phyloP scores from a whole-genome alignment of 345 rosid species.

The Mallotus nudiflorus region DNA sequence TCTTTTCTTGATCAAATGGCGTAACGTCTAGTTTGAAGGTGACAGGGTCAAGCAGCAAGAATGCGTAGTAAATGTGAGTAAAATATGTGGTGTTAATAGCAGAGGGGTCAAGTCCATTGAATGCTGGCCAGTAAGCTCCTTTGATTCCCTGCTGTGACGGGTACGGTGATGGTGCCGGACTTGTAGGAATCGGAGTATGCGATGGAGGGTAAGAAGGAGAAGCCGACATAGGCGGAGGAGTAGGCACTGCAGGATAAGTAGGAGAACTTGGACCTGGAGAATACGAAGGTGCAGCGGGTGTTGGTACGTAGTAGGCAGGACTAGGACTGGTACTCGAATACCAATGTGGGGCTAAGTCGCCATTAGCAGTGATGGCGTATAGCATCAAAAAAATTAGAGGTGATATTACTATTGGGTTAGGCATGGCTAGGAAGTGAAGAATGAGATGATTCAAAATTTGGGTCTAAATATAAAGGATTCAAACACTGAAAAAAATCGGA shows the following conservation, averaged over 20 bases:
- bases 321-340: neutral
- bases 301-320: neutral
- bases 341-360: neutral
- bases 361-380: neutral
- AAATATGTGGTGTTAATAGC: conserved; percentile 40
- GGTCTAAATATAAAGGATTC: neutral
- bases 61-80: conserved; percentile 51
- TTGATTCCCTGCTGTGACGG: conserved; percentile 25
- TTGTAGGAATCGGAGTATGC: too few species aligned
- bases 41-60: conserved; percentile 28
- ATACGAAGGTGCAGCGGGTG: neutral
- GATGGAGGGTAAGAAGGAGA: neutral
- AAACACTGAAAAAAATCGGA: neutral
- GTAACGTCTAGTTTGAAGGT: conserved; percentile 36
- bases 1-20: conserved; percentile 22
- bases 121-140: conserved; percentile 51
- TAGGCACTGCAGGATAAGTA: neutral
- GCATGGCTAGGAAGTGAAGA: neutral
- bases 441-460: neutral
- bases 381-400: neutral
- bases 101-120: conserved; percentile 31
- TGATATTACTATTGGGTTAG: neutral
- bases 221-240: neutral
- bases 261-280: neutral
- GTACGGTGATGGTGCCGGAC: conserved; percentile 1